phyloP scores from a whole-genome alignment of 257 asterid genomes.

The Nicotiana otophora region DNA sequence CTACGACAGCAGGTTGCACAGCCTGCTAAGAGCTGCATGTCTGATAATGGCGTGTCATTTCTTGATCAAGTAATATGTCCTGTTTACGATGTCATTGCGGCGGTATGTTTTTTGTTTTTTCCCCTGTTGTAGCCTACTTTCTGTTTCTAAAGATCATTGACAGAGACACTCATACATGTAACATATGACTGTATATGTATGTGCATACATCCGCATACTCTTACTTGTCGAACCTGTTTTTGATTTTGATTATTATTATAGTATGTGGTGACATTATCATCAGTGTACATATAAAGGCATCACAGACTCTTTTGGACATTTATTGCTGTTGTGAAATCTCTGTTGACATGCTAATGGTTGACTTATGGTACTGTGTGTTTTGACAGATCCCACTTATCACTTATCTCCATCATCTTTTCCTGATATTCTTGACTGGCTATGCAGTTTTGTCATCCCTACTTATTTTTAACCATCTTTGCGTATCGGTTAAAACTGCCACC shows the following conservation, averaged over 20 bases:
- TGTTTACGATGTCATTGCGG: constrained; percentile 74
- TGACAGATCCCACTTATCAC: not conserved
- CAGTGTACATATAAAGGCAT: not conserved
- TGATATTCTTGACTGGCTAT: not conserved
- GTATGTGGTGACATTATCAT: not conserved
- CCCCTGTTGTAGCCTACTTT: not conserved
- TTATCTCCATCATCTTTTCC: not conserved
- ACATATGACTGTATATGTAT: not conserved
- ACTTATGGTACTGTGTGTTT: not conserved
- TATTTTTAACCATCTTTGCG: not conserved
- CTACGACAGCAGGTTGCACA: constrained; percentile 60
- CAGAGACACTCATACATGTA: not conserved
- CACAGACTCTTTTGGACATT: not conserved
- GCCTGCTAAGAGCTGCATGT: constrained; percentile 83
- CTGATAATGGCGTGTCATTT: constrained; percentile 77
- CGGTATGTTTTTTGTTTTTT: constrained; percentile 54
- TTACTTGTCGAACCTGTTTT: not conserved
- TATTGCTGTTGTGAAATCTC: not conserved
- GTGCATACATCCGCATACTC: not conserved
- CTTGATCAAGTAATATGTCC: constrained; percentile 81
- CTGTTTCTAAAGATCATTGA: not conserved
- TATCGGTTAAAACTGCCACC: not conserved
- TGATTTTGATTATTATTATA: not conserved
- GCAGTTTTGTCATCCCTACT: not conserved
- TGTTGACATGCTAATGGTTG: not conserved